A percentile compares a stretch with the other conserved stretches of the same genome.
Conservation (phyloP, 495 filamentous ascomycete genomes). For the Aspergillus indologenus region DNA sequence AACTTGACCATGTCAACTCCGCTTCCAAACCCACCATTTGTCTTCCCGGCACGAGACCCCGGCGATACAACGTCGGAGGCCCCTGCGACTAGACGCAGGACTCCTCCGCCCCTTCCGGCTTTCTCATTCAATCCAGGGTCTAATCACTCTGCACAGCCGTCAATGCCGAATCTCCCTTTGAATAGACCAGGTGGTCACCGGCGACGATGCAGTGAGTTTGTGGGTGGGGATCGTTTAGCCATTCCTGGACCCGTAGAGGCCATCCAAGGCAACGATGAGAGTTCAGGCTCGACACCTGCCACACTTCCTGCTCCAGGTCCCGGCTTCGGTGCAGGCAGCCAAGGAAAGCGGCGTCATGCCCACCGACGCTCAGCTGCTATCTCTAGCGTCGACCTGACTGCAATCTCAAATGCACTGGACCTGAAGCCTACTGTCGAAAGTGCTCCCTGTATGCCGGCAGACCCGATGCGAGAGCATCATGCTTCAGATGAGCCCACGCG, state of each 20-base stretch:
- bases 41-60: conserved; percentile 57
- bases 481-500: conserved; percentile 30
- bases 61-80: conserved; percentile 17
- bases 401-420: conserved; percentile 60
- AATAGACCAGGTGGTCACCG: conserved; percentile 57
- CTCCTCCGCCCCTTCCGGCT: conserved; percentile 51
- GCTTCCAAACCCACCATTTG: conserved; percentile 67
- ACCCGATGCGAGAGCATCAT: conserved; percentile 29
- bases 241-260: conserved; percentile 57
- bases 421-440: conserved; percentile 52
- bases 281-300: conserved; percentile 41
- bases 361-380: conserved; percentile 86
- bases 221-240: conserved; percentile 66
- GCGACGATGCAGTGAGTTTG: conserved; percentile 73
- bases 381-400: conserved; percentile 76
- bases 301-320: conserved; percentile 47
- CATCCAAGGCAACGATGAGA: conserved; percentile 62
- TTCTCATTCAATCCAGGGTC: conserved; percentile 65
- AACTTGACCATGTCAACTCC: conserved; percentile 42
- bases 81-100: conserved; percentile 14
- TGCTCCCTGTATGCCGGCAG: conserved; percentile 67
- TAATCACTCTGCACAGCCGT: conserved; percentile 28
- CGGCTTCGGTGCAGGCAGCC: conserved; percentile 39
- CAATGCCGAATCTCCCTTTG: conserved; percentile 26
- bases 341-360: conserved; percentile 66